Conservation (phyloP, 169 alveolate species). For the Cryptosporidium sp. region DNA sequence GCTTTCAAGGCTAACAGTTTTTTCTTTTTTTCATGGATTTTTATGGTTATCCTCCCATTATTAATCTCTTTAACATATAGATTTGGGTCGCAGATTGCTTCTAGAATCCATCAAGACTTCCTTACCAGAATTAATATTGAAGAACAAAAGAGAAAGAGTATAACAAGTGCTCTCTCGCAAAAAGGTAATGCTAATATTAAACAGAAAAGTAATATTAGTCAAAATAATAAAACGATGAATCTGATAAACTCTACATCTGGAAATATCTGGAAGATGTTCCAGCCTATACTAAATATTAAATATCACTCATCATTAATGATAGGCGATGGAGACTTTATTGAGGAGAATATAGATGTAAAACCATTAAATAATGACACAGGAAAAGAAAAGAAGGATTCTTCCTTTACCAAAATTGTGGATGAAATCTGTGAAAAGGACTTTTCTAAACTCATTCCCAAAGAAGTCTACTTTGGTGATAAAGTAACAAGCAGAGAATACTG, state of each 20-base stretch:
- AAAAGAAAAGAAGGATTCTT: neutral
- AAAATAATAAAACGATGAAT: neutral
- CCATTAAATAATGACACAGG: neutral
- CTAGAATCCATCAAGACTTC: slow-evolving; percentile 38
- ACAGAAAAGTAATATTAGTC: slow-evolving; percentile 8
- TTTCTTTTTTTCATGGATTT: slow-evolving; percentile 8
- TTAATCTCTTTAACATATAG: slow-evolving; percentile 51
- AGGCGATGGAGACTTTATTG: neutral
- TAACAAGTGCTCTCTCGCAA: neutral
- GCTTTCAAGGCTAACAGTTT: neutral
- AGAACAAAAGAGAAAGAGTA: slow-evolving; percentile 30
- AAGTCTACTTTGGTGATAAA: slow-evolving; percentile 50
- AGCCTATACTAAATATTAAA: slow-evolving; percentile 30
- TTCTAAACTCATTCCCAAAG: slow-evolving; percentile 26
- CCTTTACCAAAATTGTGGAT: neutral
- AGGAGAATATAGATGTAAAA: neutral
- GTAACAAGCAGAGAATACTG: slow-evolving; percentile 6
- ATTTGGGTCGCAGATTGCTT: slow-evolving; percentile 67
- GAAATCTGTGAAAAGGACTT: neutral
- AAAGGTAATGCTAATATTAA: neutral
- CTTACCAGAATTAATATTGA: slow-evolving; percentile 47
- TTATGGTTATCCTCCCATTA: slow-evolving; percentile 11
- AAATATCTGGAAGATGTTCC: slow-evolving; percentile 25
- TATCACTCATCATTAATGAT: slow-evolving; percentile 5
- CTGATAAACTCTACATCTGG: slow-evolving; percentile 17